Base-by-base conservation (phyloP, 768 basidiomycete genomes). In the Xerocomellus chrysenteron region DNA sequence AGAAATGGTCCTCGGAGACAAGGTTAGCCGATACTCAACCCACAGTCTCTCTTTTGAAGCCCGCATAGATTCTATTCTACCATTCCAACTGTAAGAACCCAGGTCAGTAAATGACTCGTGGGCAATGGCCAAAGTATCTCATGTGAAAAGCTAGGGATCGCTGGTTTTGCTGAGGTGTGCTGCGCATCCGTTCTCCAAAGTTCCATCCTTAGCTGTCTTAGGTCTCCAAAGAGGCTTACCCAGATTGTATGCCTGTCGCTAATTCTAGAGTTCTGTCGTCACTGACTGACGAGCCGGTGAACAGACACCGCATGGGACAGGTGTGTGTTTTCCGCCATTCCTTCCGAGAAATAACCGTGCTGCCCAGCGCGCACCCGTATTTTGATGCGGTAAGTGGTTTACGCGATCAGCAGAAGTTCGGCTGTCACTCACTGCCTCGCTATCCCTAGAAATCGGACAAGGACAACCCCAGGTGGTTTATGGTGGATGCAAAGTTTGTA, bases 261-360 rank as follows among this genome's bases (percentile, higher is more conserved):
- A 21, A 52, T 54, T 46, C 61, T 51, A 50, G 41, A 46, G 56
- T 47, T 21, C 43, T 4, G 14, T 37, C 14, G 24, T 33, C 47
- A 39, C 36, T 33, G 2, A 45, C 64, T 68, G 44, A 66, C 36
- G 6, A 16, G 12, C 39, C 28, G 13, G 36, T 46, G 36, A 52
- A 46, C 56, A 96, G 94, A 90, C 63, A 93, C 94, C 5, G 92
- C 94, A 35, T 96, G 92, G 91, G 92, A 95, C 66, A 67, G 82
- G 92, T 91, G 66, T 61, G 86, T 74, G 32, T 43, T 44, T 46
- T 52, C 17, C 24, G 32, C 2, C 19, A 30, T 13, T 41, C 39
- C 16, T 46, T 46, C 45, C 50, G 58, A 45, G 40, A 51, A 61
- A 19, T 58, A 11, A 54, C 52, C 47, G 35, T 56, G 42, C n/a